phyloP scores from a whole-genome alignment of 371 early-diverging fungal species.

The Phascolomyces articulosus region DNA sequence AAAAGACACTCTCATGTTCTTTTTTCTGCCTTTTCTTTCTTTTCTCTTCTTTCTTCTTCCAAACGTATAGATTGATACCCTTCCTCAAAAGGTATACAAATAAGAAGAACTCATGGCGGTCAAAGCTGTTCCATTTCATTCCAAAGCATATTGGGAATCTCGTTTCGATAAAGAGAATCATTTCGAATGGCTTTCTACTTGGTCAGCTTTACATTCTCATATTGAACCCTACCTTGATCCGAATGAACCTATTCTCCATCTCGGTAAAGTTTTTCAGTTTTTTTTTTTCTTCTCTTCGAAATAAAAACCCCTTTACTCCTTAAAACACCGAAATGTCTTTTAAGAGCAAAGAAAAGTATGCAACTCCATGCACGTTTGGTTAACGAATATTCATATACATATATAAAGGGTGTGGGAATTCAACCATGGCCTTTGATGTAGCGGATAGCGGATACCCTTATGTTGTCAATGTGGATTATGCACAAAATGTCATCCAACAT shows the following conservation, averaged over 20 bases:
- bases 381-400: neutral
- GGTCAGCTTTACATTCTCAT: slow-evolving; percentile 22
- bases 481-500: slow-evolving; percentile 40
- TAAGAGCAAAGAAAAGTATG: neutral
- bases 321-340: neutral
- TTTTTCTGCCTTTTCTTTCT: neutral
- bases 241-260: slow-evolving; percentile 31
- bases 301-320: neutral
- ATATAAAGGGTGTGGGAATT: slow-evolving; percentile 58
- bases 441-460: slow-evolving; percentile 31
- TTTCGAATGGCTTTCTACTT: slow-evolving; percentile 44
- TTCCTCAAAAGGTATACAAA: neutral
- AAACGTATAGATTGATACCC: neutral
- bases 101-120: slow-evolving; percentile 14
- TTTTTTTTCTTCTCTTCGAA: neutral
- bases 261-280: slow-evolving; percentile 22
- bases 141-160: slow-evolving; percentile 50
- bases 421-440: slow-evolving; percentile 48
- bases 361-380: neutral
- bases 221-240: slow-evolving; percentile 22
- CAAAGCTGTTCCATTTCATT: slow-evolving; percentile 41
- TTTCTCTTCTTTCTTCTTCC: neutral
- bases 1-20: too few relatives aligned
- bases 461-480: slow-evolving; percentile 49
- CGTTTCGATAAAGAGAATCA: slow-evolving; percentile 50